Evolutionary conservation across 148 eudicot species (phyloP), one percentile per base, ranked within the genome.

Genomic region (Rhododendron molle): DNA sequence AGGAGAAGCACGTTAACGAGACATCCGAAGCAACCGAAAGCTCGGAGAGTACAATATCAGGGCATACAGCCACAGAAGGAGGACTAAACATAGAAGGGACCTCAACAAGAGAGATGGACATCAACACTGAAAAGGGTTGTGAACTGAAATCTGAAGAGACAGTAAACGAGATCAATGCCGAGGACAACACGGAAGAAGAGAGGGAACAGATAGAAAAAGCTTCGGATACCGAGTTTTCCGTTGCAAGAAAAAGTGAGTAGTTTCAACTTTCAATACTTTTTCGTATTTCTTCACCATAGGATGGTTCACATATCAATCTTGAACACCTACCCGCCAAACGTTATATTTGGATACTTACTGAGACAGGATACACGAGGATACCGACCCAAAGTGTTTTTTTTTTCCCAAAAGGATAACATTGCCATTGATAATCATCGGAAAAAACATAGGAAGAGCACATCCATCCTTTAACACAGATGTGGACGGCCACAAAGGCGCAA

Each of bases 241-340:
- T 30, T 78, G 54, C 16, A 87, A 54, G 36, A 80, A 8, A 58
- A 38, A 36, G 86, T 88, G 87, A 86, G 86, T 80, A 47, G 28
- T 54, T 32, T 4, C 7, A 82, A 10, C 30, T 71, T 32, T 8
- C 26, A 82, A 5, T 46, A 34, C 30, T 81, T 47, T 20, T 0
- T 18, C 50, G 12, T 12, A 28, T 5, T 52, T 52, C 76, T 84
- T 21, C 50, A 20, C 69, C 34, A 15, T 30, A 32, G 20, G 69
- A 50, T 23, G 21, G 3, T n/a, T 54, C 62, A 50, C 34, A 80
- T 26, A 32, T 30, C 76, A 0, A 50, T 26, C 62, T 58, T 20
- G 21, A 58, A 21, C 21, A 54, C 60, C 21, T 54, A 58, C 8
- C 65, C 65, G 7, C 65, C 65, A 58, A 58, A 58, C 10, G 8